These are phyloP conservation scores for Gliomastix tumulicola DNA, from an alignment of 2,329 filamentous ascomycete species.

Conservation along the genomic window DNA sequence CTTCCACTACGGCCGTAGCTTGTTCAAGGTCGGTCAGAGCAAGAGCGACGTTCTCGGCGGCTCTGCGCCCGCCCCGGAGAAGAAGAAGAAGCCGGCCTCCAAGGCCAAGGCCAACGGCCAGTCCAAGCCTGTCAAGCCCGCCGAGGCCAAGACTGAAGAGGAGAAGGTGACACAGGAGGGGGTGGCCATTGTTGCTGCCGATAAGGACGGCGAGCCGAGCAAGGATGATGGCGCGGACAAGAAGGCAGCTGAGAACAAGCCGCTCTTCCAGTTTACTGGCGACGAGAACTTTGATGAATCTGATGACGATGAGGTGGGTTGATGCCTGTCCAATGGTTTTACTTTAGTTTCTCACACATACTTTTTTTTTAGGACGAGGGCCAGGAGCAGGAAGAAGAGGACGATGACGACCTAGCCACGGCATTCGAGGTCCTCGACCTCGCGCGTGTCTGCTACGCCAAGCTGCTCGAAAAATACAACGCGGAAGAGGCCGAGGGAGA, in stretches of 20 bases:
- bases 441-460: constrained; percentile 58
- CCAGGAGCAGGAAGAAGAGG: constrained; percentile 44
- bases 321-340: constrained; percentile 7
- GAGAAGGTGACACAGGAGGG: constrained; percentile 39
- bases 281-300: constrained; percentile 90
- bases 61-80: constrained; percentile 52
- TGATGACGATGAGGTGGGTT: constrained; percentile 60
- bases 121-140: constrained; percentile 30
- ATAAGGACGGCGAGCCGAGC: constrained; percentile 32
- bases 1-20: constrained; percentile 86
- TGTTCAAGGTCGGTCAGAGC: constrained; percentile 89
- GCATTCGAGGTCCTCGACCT: constrained; percentile 83
- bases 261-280: constrained; percentile 85
- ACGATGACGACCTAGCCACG: constrained; percentile 67
- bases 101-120: constrained; percentile 30
- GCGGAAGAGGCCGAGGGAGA: constrained; percentile 23
- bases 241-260: constrained; percentile 47
- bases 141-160: constrained; percentile 26
- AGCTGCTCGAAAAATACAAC: constrained; percentile 38
- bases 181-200: constrained; percentile 33
- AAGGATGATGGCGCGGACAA: constrained; percentile 32
- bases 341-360: not conserved
- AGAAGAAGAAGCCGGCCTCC: constrained; percentile 23
- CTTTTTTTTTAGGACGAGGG: constrained; percentile 24
- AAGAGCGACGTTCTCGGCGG: constrained; percentile 93